Percentiles rank a stretch among this genome's conserved stretches.
Conservation (phyloP, 169 alveolate species). For the Pseudocohnilembus persalinus region DNA sequence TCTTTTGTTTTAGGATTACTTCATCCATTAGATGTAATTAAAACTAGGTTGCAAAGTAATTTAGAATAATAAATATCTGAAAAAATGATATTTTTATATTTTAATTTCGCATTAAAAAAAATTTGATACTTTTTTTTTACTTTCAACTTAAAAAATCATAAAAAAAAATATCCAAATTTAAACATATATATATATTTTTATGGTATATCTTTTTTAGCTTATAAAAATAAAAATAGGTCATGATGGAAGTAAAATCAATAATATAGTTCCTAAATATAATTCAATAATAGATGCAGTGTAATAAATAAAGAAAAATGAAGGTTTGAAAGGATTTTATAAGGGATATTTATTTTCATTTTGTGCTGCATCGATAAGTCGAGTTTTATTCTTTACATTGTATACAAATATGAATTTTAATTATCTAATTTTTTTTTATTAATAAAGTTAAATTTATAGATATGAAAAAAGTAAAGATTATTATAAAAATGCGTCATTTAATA, state of each 20-base stretch:
- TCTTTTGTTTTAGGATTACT: constrained; percentile 6
- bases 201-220: not conserved
- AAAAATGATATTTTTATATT: no score
- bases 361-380: constrained; percentile 9
- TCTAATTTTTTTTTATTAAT: not conserved
- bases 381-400: constrained; percentile 24
- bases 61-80: not conserved
- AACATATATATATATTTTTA: not conserved
- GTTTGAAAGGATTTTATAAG: constrained; percentile 11
- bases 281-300: not conserved
- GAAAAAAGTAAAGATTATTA: constrained; percentile 17
- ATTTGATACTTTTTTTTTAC: no score
- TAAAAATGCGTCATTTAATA: not conserved
- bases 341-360: constrained; percentile 9
- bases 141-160: no score
- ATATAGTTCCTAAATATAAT: constrained; percentile 20
- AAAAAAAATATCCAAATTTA: no score
- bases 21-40: constrained; percentile 22
- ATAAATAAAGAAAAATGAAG: constrained; percentile 11
- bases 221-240: constrained; percentile 15
- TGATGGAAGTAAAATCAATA: constrained; percentile 7
- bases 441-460: not conserved
- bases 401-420: not conserved
- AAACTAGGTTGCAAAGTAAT: constrained; percentile 18
- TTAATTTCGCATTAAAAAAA: not conserved